Percentiles rank a stretch among this genome's conserved stretches.
Conservation (phyloP, 2,329 filamentous ascomycete genomes). For the Hymenoscyphus scutula region DNA sequence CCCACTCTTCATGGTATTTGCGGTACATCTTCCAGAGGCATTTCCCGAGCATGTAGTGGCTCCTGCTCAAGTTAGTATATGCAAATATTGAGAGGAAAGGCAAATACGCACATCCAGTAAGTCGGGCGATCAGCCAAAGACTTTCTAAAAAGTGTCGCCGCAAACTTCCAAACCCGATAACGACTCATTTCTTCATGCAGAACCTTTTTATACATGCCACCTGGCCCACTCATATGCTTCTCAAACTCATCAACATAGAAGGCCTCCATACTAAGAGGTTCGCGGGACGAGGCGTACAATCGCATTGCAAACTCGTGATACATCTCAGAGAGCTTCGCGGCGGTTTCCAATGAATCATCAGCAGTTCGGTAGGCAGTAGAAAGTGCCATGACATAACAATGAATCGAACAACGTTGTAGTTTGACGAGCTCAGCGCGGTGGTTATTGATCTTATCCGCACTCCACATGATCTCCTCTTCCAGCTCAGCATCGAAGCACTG, state of each 20-base stretch:
- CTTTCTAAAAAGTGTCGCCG: slow-evolving; percentile 57
- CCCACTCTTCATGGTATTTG: slow-evolving; percentile 42
- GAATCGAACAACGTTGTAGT: slow-evolving; percentile 38
- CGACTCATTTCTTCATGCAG: slow-evolving; percentile 56
- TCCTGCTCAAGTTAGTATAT: slow-evolving; percentile 41
- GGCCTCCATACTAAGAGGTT: slow-evolving; percentile 65
- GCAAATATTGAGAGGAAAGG: not conserved
- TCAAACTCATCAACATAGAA: slow-evolving; percentile 62
- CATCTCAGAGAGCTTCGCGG: slow-evolving; percentile 59
- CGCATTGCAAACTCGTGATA: slow-evolving; percentile 67
- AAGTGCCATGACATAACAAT: slow-evolving; percentile 61
- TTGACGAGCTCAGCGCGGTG: slow-evolving; percentile 36
- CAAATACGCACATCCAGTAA: slow-evolving; percentile 56
- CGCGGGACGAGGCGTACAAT: slow-evolving; percentile 65
- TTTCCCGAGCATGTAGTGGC: slow-evolving; percentile 68
- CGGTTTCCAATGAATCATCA: slow-evolving; percentile 51
- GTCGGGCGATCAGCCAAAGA: slow-evolving; percentile 58
- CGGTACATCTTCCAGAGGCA: slow-evolving; percentile 70
- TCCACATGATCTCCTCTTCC: slow-evolving; percentile 42
- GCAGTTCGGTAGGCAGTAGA: slow-evolving; percentile 57
- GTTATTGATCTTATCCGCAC: slow-evolving; percentile 42
- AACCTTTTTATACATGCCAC: slow-evolving; percentile 54
- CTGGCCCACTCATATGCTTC: slow-evolving; percentile 55
- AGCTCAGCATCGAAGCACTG: slow-evolving; percentile 41
- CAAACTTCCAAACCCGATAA: slow-evolving; percentile 64